Conservation (phyloP, 2,329 filamentous ascomycete genomes). For the Fusarium sp. region DNA sequence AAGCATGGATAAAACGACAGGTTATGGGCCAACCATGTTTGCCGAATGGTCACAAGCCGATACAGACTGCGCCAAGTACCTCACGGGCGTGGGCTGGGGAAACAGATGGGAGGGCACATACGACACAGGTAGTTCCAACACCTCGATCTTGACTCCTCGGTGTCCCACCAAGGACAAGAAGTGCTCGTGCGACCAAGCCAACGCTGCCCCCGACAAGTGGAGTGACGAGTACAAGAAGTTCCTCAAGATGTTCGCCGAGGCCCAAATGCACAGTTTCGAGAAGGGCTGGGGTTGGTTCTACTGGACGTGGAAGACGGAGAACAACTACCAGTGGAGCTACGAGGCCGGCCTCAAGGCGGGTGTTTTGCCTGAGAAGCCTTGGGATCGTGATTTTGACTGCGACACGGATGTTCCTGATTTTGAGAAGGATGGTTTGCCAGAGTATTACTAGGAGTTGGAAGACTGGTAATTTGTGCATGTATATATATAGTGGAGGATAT, state of each 20-base stretch:
- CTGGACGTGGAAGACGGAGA: slow-evolving; percentile 97
- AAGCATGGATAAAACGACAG: slow-evolving; percentile 77
- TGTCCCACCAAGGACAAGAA: slow-evolving; percentile 75
- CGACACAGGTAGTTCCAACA: slow-evolving; percentile 70
- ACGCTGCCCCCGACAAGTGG: slow-evolving; percentile 77
- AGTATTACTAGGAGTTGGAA: slow-evolving; percentile 55
- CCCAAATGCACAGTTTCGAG: slow-evolving; percentile 96
- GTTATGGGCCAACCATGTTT: slow-evolving; percentile 93
- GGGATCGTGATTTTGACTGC: slow-evolving; percentile 77
- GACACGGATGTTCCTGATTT: slow-evolving; percentile 66
- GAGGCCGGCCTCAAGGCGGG: slow-evolving; percentile 80
- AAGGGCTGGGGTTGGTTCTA: slow-evolving; percentile 98
- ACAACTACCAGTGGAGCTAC: slow-evolving; percentile 90
- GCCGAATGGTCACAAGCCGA: slow-evolving; percentile 99
- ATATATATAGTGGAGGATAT: slow-evolving; percentile 5
- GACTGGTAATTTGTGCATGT: neutral
- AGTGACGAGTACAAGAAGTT: slow-evolving; percentile 83
- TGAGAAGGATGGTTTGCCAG: slow-evolving; percentile 54
- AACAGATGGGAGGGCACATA: slow-evolving; percentile 93
- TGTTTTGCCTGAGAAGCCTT: slow-evolving; percentile 81
- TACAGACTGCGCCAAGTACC: slow-evolving; percentile 87
- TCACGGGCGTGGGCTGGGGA: slow-evolving; percentile 91
- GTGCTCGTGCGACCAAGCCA: slow-evolving; percentile 82
- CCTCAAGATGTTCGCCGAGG: slow-evolving; percentile 89
- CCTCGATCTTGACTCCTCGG: slow-evolving; percentile 73